phyloP scores from a whole-genome alignment of 352 stramenopile species.

The Pythium rishiriense region DNA sequence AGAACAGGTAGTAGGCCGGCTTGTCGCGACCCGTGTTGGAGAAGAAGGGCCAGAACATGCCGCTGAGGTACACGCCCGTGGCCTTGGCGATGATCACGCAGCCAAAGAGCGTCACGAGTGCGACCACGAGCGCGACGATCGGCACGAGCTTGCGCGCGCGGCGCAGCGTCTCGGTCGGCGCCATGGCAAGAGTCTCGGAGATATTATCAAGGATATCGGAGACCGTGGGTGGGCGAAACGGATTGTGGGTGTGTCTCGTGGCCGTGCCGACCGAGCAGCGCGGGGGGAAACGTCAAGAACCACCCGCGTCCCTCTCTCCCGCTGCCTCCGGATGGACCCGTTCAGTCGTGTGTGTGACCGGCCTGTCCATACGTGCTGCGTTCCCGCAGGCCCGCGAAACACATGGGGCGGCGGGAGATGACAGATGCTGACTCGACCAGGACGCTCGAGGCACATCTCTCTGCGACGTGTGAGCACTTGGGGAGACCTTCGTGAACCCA shows the following conservation, averaged over 20 bases:
- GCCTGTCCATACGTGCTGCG: not conserved
- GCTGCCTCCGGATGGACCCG: not conserved
- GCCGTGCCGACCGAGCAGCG: not conserved
- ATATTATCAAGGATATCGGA: too few species aligned
- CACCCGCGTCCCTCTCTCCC: too few species aligned
- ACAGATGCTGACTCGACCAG: not conserved
- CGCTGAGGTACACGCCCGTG: constrained; percentile 52
- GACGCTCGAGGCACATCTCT: not conserved
- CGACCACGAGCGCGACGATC: constrained; percentile 40
- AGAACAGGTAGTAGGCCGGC: constrained; percentile 65
- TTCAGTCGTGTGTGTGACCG: not conserved
- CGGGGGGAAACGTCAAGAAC: not conserved
- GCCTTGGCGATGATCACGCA: constrained; percentile 62
- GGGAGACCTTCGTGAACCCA: too few species aligned
- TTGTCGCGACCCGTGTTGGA: constrained; percentile 63
- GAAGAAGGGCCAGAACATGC: constrained; percentile 60
- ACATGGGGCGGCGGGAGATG: not conserved
- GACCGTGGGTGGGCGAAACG: not conserved
- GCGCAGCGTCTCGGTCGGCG: constrained; percentile 7
- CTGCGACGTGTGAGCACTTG: constrained; percentile 8
- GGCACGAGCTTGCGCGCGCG: constrained; percentile 22
- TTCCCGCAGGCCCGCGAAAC: not conserved
- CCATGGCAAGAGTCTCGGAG: constrained; percentile 3
- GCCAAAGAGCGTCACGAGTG: constrained; percentile 47
- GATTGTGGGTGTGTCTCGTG: not conserved